Evolutionary conservation across 1,139 yeast genomes (phyloP).

Genomic region (Nadsonia commutata): DNA sequence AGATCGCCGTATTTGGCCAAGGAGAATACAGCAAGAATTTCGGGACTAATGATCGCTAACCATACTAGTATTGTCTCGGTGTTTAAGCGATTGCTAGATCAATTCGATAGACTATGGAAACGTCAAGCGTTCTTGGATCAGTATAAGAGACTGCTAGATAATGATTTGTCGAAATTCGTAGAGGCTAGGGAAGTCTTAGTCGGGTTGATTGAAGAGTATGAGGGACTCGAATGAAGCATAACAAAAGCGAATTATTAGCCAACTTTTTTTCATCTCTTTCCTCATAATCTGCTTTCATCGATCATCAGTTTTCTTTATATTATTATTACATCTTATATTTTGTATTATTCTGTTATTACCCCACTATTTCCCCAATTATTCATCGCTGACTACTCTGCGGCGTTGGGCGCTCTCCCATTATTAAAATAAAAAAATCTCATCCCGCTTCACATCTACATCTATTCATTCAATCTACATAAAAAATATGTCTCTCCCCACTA

Average conservation of each 20-base stretch:
- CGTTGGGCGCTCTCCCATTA: too few species aligned
- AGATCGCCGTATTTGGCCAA: constrained; percentile 44
- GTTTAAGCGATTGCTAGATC: constrained; percentile 51
- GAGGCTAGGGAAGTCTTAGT: constrained; percentile 66
- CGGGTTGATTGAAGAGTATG: constrained; percentile 59
- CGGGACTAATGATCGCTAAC: constrained; percentile 70
- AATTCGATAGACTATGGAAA: constrained; percentile 66
- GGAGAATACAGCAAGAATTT: constrained; percentile 16
- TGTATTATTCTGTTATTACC: too few species aligned
- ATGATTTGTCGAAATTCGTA: constrained; percentile 61
- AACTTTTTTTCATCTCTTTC: too few species aligned
- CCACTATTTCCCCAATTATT: too few species aligned
- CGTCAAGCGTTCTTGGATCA: constrained; percentile 78
- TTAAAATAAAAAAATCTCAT: too few species aligned
- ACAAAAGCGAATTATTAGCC: too few species aligned
- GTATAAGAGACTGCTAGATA: constrained; percentile 44
- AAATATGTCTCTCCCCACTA: constrained; percentile 6
- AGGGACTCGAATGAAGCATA: constrained; percentile 32
- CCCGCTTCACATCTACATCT: too few species aligned
- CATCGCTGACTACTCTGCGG: too few species aligned
- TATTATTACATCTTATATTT: too few species aligned
- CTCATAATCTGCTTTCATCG: too few species aligned
- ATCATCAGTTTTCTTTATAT: too few species aligned
- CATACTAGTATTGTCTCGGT: constrained; percentile 57
- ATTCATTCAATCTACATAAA: too few species aligned